Percentiles rank a stretch among this genome's conserved stretches.
Evolutionary conservation across 371 early-diverging fungal genomes (phyloP).

Genomic region (Furculomyces boomerangus): DNA sequence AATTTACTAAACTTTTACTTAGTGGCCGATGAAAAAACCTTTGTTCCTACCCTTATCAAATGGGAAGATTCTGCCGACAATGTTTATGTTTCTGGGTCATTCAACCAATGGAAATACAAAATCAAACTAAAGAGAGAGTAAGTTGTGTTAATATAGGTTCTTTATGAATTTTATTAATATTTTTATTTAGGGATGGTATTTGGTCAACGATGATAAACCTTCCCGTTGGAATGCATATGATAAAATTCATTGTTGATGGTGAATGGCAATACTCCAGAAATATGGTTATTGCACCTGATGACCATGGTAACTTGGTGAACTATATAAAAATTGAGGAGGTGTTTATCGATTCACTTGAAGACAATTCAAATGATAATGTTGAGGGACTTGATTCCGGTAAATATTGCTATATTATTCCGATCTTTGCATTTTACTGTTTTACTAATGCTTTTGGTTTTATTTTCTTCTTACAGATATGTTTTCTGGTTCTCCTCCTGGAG

Average conservation of each 20-base stretch:
- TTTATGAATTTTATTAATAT: slow-evolving; percentile 22
- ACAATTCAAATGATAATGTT: slow-evolving; percentile 23
- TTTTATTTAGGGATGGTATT: slow-evolving; percentile 7
- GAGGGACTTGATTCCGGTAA: slow-evolving; percentile 21
- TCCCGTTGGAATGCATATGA: slow-evolving; percentile 79
- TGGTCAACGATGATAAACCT: slow-evolving; percentile 49
- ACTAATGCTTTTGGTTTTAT: too few relatives aligned
- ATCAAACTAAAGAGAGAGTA: slow-evolving; percentile 51
- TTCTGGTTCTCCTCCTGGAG: slow-evolving; percentile 35
- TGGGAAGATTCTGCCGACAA: slow-evolving; percentile 78
- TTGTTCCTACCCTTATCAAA: slow-evolving; percentile 60
- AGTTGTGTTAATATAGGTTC: too few relatives aligned
- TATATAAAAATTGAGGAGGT: slow-evolving; percentile 59
- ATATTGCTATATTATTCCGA: too few relatives aligned
- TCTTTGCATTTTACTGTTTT: too few relatives aligned
- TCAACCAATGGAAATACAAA: slow-evolving; percentile 92
- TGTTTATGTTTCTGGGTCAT: slow-evolving; percentile 92
- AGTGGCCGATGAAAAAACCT: not conserved
- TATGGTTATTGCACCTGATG: slow-evolving; percentile 75
- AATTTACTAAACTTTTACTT: not conserved
- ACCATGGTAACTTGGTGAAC: slow-evolving; percentile 89
- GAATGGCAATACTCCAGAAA: slow-evolving; percentile 92
- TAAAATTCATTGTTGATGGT: slow-evolving; percentile 95
- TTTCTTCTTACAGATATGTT: slow-evolving; percentile 2
- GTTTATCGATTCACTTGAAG: slow-evolving; percentile 9